A percentile compares a stretch with the other conserved stretches of the same genome.
Evolutionary conservation across 1,284 basidiomycete species (phyloP).

Genomic region (Fomitopsis palustris): DNA sequence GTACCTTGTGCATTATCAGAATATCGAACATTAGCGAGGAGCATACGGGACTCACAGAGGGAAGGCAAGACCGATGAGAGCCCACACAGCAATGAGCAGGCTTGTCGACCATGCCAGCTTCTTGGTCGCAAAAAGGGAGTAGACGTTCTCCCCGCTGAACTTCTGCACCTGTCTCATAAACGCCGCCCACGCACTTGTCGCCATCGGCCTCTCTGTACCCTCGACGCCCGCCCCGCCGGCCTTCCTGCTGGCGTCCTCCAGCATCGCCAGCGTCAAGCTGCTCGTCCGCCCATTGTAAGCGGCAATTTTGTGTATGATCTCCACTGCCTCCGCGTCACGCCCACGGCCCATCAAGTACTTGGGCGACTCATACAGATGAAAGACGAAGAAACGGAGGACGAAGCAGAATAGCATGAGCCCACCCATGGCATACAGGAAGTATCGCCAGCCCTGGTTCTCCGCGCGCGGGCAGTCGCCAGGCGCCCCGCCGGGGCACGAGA

Average conservation of each 20-base stretch:
- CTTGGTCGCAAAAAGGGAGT: conserved; percentile 57
- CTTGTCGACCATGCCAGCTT: conserved; percentile 61
- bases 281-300: conserved; percentile 56
- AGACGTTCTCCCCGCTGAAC: conserved; percentile 46
- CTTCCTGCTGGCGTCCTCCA: conserved; percentile 31
- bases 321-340: conserved; percentile 67
- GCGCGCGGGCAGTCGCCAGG: conserved; percentile 38
- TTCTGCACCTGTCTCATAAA: conserved; percentile 38
- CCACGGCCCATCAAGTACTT: conserved; percentile 76
- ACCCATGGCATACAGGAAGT: conserved; percentile 61
- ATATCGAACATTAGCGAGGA: neutral
- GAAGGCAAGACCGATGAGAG: conserved; percentile 71
- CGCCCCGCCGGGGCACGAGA: conserved; percentile 42
- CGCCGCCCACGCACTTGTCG: conserved; percentile 33
- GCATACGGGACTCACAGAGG: conserved; percentile 45
- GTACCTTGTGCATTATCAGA: conserved; percentile 33
- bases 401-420: conserved; percentile 63
- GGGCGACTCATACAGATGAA: conserved; percentile 73
- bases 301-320: conserved; percentile 66
- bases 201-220: conserved; percentile 16
- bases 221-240: conserved; percentile 2
- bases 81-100: conserved; percentile 55
- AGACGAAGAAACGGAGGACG: conserved; percentile 67
- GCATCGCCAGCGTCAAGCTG: conserved; percentile 45
- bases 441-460: conserved; percentile 72